Evolutionary conservation across 441 rosid genomes (phyloP).

Genomic region (Manihot esculenta): DNA sequence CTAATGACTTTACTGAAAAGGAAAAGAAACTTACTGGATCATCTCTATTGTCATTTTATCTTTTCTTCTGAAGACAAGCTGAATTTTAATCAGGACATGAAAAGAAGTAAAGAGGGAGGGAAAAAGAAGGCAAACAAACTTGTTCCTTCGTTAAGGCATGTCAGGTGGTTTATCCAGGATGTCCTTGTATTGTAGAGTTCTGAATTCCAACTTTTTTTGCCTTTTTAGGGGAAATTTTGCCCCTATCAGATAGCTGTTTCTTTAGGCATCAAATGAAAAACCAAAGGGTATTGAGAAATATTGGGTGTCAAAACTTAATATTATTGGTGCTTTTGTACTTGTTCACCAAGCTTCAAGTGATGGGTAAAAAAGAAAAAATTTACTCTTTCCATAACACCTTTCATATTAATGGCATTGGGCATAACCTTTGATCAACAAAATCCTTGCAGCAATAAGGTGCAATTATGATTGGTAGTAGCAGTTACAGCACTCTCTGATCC

Average conservation of each 20-base stretch:
- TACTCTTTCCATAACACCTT: neutral
- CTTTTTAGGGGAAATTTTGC: neutral
- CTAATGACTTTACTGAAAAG: conserved; percentile 38
- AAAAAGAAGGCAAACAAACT: neutral
- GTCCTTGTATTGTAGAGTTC: neutral
- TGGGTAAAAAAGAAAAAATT: neutral
- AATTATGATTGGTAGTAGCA: neutral
- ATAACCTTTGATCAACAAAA: neutral
- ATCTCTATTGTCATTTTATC: conserved; percentile 9
- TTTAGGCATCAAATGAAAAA: neutral
- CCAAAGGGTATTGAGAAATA: neutral
- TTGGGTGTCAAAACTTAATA: neutral
- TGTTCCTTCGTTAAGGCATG: conserved; percentile 21
- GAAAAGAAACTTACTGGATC: conserved; percentile 20
- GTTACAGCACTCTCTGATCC: conserved; percentile 6
- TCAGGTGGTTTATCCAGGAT: conserved; percentile 20
- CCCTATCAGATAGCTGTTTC: neutral
- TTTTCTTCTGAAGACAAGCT: neutral
- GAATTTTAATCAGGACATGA: conserved; percentile 14
- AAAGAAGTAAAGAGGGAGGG: conserved; percentile 7
- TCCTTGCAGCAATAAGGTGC: neutral
- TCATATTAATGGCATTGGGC: neutral
- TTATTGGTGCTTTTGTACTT: neutral
- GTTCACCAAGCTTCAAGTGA: conserved; percentile 19
- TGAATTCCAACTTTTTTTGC: neutral